phyloP scores from a whole-genome alignment of 2,329 filamentous ascomycete species.

The Diaporthe vaccinii region DNA sequence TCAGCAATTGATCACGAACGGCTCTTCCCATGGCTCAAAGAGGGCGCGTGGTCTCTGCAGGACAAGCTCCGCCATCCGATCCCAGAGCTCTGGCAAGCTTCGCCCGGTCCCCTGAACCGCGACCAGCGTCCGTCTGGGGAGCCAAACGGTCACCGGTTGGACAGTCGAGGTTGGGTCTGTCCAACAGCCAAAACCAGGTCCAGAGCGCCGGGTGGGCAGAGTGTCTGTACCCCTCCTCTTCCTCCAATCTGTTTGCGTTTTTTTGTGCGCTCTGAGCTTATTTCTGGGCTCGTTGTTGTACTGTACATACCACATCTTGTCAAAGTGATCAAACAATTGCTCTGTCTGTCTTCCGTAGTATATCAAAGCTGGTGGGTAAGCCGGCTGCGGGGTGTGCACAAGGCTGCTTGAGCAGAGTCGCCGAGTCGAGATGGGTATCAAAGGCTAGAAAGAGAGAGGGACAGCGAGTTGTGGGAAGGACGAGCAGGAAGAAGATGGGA shows the following conservation, averaged over 20 bases:
- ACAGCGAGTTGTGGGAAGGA: constrained; percentile 34
- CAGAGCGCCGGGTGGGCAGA: not conserved
- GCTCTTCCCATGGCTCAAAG: not conserved
- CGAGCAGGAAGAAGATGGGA: constrained; percentile 20
- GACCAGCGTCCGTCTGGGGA: not conserved
- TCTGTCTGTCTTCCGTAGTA: constrained; percentile 27
- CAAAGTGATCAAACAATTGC: constrained; percentile 43
- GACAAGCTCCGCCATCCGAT: constrained; percentile 13
- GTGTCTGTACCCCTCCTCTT: not conserved
- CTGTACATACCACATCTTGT: constrained; percentile 53
- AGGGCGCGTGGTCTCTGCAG: constrained; percentile 5
- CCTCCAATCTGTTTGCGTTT: not conserved
- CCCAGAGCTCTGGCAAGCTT: constrained; percentile 36
- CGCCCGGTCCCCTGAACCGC: not conserved
- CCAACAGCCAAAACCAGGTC: not conserved
- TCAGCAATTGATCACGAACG: constrained; percentile 44
- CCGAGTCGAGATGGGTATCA: constrained; percentile 39
- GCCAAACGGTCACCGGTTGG: not conserved
- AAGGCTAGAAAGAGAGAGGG: constrained; percentile 36
- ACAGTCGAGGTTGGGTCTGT: not conserved
- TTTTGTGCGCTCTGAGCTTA: not conserved
- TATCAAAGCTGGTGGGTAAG: constrained; percentile 6
- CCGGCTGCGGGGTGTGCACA: not conserved
- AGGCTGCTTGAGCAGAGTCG: constrained; percentile 37
- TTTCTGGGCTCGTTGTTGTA: not conserved